Conservation (phyloP, 1,284 basidiomycete genomes). For the Thecaphora frezii region DNA sequence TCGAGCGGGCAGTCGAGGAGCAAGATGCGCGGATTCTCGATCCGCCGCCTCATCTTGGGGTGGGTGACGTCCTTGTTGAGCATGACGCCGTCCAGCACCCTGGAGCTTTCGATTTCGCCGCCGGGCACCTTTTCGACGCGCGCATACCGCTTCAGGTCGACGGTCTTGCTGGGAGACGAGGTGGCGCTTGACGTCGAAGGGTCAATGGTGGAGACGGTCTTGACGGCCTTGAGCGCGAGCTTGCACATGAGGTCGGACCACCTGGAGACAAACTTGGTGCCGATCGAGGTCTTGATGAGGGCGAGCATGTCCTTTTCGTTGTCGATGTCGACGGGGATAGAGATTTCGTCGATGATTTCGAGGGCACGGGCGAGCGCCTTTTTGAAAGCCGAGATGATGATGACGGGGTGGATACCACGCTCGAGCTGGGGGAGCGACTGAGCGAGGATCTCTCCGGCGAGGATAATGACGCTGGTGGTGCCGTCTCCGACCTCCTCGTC, state of each 20-base stretch:
- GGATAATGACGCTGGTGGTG: conserved; percentile 96
- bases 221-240: conserved; percentile 98
- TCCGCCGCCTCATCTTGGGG: conserved; percentile 98
- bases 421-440: conserved; percentile 97
- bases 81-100: conserved; percentile 95
- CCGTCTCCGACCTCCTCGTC: conserved; percentile 99
- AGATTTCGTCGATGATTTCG: conserved; percentile 94
- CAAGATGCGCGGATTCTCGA: conserved; percentile 92
- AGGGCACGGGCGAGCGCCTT: conserved; percentile 96
- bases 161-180: conserved; percentile 86
- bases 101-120: conserved; percentile 87
- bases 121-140: conserved; percentile 99
- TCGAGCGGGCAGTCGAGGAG: conserved; percentile 94
- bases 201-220: conserved; percentile 93
- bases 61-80: conserved; percentile 98
- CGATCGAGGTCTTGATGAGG: conserved; percentile 98
- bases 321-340: conserved; percentile 87
- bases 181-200: conserved; percentile 64
- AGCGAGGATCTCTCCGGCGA: conserved; percentile 91
- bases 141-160: conserved; percentile 99
- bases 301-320: conserved; percentile 91
- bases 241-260: conserved; percentile 98
- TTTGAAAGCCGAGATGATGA: conserved; percentile 97
- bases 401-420: conserved; percentile 97
- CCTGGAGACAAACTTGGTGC: conserved; percentile 96